Percentiles rank a stretch among this genome's conserved stretches.
Evolutionary conservation across 2,329 filamentous ascomycete genomes (phyloP).

Genomic region (Pseudogymnoascus sp.): DNA sequence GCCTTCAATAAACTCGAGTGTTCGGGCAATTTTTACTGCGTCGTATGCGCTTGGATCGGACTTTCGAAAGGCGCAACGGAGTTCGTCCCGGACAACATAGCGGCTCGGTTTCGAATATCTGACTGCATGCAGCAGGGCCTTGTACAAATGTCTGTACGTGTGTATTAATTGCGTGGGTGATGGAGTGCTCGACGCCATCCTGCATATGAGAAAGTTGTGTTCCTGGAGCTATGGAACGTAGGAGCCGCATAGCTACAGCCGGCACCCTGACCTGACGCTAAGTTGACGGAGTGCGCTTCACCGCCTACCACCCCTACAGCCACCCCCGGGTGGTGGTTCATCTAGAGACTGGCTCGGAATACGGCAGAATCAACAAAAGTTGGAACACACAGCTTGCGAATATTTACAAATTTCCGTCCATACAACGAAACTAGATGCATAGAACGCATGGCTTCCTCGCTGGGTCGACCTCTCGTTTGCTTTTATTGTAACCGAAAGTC

Average conservation of each 20-base stretch:
- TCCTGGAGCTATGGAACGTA: not conserved
- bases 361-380: conserved; percentile 2
- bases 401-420: not conserved
- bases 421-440: conserved; percentile 1
- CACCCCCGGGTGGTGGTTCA: not conserved
- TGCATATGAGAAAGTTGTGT: not conserved
- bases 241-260: not conserved
- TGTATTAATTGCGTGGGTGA: conserved; percentile 38
- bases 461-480: conserved; percentile 49
- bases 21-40: conserved; percentile 47
- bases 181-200: not conserved
- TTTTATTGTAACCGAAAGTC: conserved; percentile 76
- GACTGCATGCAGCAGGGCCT: conserved; percentile 58
- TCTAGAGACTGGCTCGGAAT: not conserved
- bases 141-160: conserved; percentile 64
- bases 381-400: not conserved
- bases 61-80: conserved; percentile 50
- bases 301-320: conserved; percentile 1
- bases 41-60: conserved; percentile 40
- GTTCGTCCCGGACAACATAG: conserved; percentile 48
- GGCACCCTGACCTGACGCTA: not conserved
- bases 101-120: conserved; percentile 63
- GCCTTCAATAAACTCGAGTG: conserved; percentile 59
- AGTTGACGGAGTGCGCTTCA: not conserved
- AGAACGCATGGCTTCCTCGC: conserved; percentile 6